A percentile compares a stretch with the other conserved stretches of the same genome.
phyloP scores from a whole-genome alignment of 441 rosid species.

The Adansonia grandidieri region DNA sequence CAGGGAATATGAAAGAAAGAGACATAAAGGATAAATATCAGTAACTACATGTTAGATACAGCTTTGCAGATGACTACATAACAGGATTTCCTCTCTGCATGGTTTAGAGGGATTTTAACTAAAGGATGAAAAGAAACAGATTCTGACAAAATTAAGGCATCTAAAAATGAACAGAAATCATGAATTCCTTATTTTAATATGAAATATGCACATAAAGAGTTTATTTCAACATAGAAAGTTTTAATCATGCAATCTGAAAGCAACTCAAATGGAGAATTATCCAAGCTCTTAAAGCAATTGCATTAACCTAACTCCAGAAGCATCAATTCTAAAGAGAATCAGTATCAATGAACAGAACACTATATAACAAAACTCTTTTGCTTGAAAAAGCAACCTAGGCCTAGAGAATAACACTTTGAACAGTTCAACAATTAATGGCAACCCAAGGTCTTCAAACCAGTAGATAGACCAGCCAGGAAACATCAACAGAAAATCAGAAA shows the following conservation, averaged over 20 bases:
- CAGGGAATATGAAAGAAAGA: background rate
- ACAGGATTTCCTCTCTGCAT: background rate
- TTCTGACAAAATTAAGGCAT: slow-evolving; percentile 4
- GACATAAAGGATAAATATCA: slow-evolving; percentile 9
- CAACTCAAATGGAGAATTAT: slow-evolving; percentile 9
- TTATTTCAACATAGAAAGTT: slow-evolving; percentile 9
- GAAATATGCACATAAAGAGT: background rate
- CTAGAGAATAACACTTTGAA: background rate
- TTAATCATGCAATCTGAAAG: slow-evolving; percentile 5
- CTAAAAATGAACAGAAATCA: slow-evolving; percentile 8
- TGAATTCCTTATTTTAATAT: background rate
- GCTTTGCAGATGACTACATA: background rate
- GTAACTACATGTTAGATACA: slow-evolving; percentile 10
- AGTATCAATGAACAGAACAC: background rate
- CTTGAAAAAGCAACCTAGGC: background rate
- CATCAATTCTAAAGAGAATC: background rate
- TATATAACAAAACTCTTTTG: background rate
- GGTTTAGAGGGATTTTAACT: background rate
- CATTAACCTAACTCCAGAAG: slow-evolving; percentile 11
- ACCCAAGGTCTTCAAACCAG: slow-evolving; percentile 15
- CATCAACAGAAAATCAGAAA: background rate
- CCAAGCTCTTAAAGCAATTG: slow-evolving; percentile 9
- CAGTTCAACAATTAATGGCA: background rate
- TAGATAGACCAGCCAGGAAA: slow-evolving; percentile 6
- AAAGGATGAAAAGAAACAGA: slow-evolving; percentile 1